Conservation (phyloP, 495 filamentous ascomycete species). For the Margaritispora aquatica region DNA sequence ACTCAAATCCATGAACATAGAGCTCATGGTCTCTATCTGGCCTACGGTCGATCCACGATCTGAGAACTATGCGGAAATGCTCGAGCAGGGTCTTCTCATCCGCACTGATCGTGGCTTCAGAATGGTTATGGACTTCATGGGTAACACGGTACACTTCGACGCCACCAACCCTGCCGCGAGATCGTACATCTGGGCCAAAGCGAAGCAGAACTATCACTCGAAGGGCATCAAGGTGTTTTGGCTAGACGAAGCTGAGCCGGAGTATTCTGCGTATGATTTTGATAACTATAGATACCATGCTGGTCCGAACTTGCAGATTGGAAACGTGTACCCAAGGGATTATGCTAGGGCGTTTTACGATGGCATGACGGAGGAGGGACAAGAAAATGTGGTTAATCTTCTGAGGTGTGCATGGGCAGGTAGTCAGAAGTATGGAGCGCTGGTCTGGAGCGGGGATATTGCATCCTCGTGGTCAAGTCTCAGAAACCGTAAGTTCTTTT, state of each 20-base stretch:
- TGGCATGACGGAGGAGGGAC: slow-evolving; percentile 41
- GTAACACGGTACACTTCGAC: slow-evolving; percentile 49
- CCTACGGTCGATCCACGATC: slow-evolving; percentile 47
- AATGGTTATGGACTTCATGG: slow-evolving; percentile 44
- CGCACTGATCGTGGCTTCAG: slow-evolving; percentile 46
- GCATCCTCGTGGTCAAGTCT: slow-evolving; percentile 49
- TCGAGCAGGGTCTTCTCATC: slow-evolving; percentile 45
- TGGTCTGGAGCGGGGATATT: slow-evolving; percentile 55
- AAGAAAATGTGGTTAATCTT: slow-evolving; percentile 47
- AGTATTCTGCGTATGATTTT: slow-evolving; percentile 53
- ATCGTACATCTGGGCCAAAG: slow-evolving; percentile 46
- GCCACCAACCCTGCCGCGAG: slow-evolving; percentile 48
- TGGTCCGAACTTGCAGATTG: slow-evolving; percentile 44
- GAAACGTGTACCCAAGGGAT: slow-evolving; percentile 49
- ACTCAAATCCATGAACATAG: slow-evolving; percentile 42
- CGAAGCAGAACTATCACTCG: slow-evolving; percentile 47
- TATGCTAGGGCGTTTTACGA: slow-evolving; percentile 52
- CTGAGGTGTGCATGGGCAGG: slow-evolving; percentile 55
- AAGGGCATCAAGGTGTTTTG: slow-evolving; percentile 54
- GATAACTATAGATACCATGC: slow-evolving; percentile 51
- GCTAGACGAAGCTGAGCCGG: slow-evolving; percentile 57
- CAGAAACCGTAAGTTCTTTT: slow-evolving; percentile 31
- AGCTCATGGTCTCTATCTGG: slow-evolving; percentile 58
- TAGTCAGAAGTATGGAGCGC: slow-evolving; percentile 51
- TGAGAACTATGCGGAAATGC: slow-evolving; percentile 49